A percentile compares a stretch with the other conserved stretches of the same genome.
Evolutionary conservation across 495 filamentous ascomycete genomes (phyloP).

Genomic region (Neurospora africana): DNA sequence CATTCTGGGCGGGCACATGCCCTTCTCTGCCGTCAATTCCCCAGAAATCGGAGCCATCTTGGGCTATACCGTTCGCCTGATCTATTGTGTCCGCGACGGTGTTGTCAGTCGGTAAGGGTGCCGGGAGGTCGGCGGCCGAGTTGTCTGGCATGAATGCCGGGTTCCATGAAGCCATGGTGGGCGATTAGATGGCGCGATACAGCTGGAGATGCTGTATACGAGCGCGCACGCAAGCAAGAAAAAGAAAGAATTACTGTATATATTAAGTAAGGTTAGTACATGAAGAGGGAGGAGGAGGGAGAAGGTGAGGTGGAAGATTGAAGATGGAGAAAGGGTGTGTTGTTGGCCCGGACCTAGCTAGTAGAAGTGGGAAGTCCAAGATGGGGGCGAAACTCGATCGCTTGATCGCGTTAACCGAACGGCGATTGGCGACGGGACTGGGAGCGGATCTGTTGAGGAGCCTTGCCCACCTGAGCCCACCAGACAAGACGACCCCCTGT

Average conservation of each 20-base stretch:
- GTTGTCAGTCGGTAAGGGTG: conserved; percentile 2
- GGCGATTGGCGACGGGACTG: neutral
- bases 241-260: conserved; percentile 21
- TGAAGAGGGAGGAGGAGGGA: neutral
- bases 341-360: neutral
- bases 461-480: neutral
- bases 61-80: neutral
- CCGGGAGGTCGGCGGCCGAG: conserved; percentile 17
- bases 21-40: neutral
- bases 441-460: neutral
- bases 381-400: conserved; percentile 6
- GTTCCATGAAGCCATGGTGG: conserved; percentile 42
- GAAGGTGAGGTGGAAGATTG: neutral
- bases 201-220: conserved; percentile 10
- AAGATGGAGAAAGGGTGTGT: neutral
- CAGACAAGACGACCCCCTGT: neutral
- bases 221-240: conserved; percentile 6
- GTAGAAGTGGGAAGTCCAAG: conserved; percentile 7
- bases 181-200: conserved; percentile 23
- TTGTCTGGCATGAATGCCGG: conserved; percentile 47
- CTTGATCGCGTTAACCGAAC: neutral
- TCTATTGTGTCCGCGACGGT: neutral
- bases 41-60: neutral
- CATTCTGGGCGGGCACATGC: conserved; percentile 3
- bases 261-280: conserved; percentile 8